Evolutionary conservation across 176 grass and related monocot species (phyloP).

Genomic region (Lolium rigidum): DNA sequence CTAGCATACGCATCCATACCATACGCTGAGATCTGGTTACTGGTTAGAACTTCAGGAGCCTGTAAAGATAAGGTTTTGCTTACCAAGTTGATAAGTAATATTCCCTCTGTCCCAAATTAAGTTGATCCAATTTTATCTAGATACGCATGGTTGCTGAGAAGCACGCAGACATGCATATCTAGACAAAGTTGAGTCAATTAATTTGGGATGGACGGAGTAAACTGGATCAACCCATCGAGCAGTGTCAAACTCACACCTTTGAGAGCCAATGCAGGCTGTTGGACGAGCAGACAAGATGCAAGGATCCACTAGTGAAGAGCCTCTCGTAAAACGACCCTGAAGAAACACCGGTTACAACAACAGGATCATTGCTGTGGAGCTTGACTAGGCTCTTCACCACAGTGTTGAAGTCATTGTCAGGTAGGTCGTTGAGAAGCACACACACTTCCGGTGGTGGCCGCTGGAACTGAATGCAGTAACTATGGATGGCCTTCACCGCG

Average conservation of each 20-base stretch:
- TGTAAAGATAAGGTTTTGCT: not conserved
- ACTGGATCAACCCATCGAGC: not conserved
- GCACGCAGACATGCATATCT: too few species aligned
- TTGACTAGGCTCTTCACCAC: not conserved
- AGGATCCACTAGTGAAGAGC: not conserved
- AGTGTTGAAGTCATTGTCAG: conserved; percentile 33
- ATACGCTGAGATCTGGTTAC: not conserved
- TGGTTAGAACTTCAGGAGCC: not conserved
- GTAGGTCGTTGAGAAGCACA: conserved; percentile 30
- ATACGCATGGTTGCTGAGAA: too few species aligned
- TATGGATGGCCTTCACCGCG: not conserved
- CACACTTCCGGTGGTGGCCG: conserved; percentile 15
- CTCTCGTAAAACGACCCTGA: not conserved
- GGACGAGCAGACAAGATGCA: not conserved
- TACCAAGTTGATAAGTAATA: too few species aligned
- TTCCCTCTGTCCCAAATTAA: too few species aligned
- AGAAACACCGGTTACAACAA: not conserved
- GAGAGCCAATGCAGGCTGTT: not conserved
- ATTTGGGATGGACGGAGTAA: too few species aligned
- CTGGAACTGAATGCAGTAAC: not conserved
- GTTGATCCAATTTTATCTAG: too few species aligned
- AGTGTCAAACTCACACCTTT: not conserved
- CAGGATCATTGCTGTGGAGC: not conserved
- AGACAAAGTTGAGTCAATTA: too few species aligned
- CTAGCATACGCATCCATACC: not conserved